Base-by-base conservation (phyloP, 345 rosid genomes). In the Conringia planisiliqua region DNA sequence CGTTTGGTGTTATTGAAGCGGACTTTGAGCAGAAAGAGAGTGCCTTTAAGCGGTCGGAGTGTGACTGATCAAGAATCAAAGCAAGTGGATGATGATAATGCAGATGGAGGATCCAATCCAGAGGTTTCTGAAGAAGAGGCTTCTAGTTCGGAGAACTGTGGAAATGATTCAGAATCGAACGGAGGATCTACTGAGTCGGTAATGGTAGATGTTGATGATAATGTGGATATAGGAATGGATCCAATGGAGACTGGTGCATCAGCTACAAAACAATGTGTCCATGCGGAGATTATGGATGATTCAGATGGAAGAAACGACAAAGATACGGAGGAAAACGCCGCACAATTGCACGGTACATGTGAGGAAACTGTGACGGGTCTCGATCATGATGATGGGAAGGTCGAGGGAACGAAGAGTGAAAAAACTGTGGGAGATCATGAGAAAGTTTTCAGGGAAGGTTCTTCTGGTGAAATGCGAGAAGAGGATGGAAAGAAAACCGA, bases 11-110 rank as follows among this genome's bases (percentile, higher is more conserved):
- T 81, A 27, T 74, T 67, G 39, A 88, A 76, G 13, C 72, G 56
- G 73, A 64, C 77, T 42, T 62, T 71, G 68, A 81, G 78, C 5
- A 44, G 62, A 20, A 80, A 80, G 79, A 83, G 68, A 79, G 83
- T 65, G 54, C 51, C 62, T 64, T 42, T 76, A 69, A 57, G 63
- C 0, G 64, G 70, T 69, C 12, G 29, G 51, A 35, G 43, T 62
- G 59, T 33, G 66, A 66, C 33, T 38, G 72, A 59, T 72, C 73
- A 66, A 40, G 73, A 71, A 50, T 38, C 72, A n/a, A 66, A 62
- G 24, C 55, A 64, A 16, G 72, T 70, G 66, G 68, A 13, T 66
- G 46, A 46, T 58, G 75, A 10, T 55, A 24, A 27, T 62, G 57
- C 27, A 43, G 71, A 35, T 64, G 80, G 70, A 55, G 71, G 63